Base-by-base conservation (phyloP, 1,284 basidiomycete genomes). In the Pterulicium gracile region DNA sequence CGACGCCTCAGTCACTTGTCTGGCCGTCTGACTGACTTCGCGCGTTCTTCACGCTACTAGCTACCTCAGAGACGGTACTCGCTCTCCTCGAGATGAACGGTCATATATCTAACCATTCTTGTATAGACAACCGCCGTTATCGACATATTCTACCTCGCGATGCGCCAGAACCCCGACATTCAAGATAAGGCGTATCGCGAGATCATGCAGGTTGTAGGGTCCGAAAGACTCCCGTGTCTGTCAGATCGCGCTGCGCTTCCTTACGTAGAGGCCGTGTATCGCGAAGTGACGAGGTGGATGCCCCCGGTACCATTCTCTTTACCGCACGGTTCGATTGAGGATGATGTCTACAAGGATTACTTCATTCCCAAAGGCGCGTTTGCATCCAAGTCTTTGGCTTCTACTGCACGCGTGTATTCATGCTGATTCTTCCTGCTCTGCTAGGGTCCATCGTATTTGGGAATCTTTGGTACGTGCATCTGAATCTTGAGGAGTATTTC, bases 401-500 rank as follows among this genome's bases (percentile, higher is more conserved):
- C 36, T 39, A 18, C 15, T 39, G 36, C 36, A n/a, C 19, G 7
- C 15, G 36, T 15, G 27, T 10, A n/a, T 39, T 17, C 19, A 17
- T 10, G 15, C 36, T 39, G 7, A 39, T 4, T n/a, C n/a, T n/a
- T n/a, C n/a, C n/a, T n/a, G n/a, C n/a, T n/a, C 36, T 17, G 7
- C 7, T 17, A 39, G 36, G 36, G 20, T 56, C 63, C 1, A 56
- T 59, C 1, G 56, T 67, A 4, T 42, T 65, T 3, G 53, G 55
- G 0, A 68, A 68, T 46, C 53, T 54, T 15, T 68, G 65, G 66
- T 64, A 49, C 21, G n/a, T 34, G n/a, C n/a, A n/a, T n/a, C 14
- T 12, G 24, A 22, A 24, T 24, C 14, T 27, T 34, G 5, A 10
- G 1, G 19, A 18, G n/a, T 18, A 13, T 45, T 10, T 22, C 18